These are phyloP conservation scores for Austroboletus niveus DNA, from an alignment of 1,284 basidiomycete species.

Conservation along the genomic window DNA sequence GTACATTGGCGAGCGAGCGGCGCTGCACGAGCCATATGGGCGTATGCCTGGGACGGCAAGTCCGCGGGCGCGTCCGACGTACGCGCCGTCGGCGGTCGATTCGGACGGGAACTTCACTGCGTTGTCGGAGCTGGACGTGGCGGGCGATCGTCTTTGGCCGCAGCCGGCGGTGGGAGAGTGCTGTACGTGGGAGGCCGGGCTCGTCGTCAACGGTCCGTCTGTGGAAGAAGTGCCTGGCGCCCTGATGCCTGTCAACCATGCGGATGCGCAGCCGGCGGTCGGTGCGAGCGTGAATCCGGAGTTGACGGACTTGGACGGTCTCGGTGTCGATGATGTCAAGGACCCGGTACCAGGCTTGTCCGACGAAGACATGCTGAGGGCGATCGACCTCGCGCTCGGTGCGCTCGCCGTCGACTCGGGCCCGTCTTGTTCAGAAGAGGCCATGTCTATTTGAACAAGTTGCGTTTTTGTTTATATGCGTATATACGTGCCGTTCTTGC, in stretches of 20 bases:
- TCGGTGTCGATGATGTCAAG: not conserved
- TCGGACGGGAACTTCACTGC: slow-evolving; percentile 17
- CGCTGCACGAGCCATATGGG: slow-evolving; percentile 22
- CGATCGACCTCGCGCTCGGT: slow-evolving; percentile 23
- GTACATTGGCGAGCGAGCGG: slow-evolving; percentile 17
- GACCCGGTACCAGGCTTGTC: slow-evolving; percentile 10
- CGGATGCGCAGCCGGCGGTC: not conserved
- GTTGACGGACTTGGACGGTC: no score
- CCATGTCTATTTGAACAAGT: not conserved
- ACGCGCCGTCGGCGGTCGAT: slow-evolving; percentile 8
- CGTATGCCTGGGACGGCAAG: slow-evolving; percentile 15
- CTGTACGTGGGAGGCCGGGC: slow-evolving; percentile 22
- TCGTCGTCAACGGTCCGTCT: not conserved
- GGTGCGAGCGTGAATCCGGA: no score
- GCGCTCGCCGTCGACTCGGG: slow-evolving; percentile 6
- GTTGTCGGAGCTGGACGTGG: slow-evolving; percentile 1
- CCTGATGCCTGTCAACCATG: not conserved
- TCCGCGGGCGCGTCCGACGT: not conserved
- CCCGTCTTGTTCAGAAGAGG: not conserved
- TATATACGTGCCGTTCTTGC: no score
- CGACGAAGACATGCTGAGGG: slow-evolving; percentile 19
- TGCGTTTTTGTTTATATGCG: no score
- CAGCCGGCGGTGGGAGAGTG: slow-evolving; percentile 32
- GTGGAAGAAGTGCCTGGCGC: not conserved
- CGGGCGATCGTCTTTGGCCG: slow-evolving; percentile 19